A percentile compares a stretch with the other conserved stretches of the same genome.
These are phyloP conservation scores for Fusarium sp. DNA, from an alignment of 2,329 filamentous ascomycete genomes.

Conservation along the genomic window DNA sequence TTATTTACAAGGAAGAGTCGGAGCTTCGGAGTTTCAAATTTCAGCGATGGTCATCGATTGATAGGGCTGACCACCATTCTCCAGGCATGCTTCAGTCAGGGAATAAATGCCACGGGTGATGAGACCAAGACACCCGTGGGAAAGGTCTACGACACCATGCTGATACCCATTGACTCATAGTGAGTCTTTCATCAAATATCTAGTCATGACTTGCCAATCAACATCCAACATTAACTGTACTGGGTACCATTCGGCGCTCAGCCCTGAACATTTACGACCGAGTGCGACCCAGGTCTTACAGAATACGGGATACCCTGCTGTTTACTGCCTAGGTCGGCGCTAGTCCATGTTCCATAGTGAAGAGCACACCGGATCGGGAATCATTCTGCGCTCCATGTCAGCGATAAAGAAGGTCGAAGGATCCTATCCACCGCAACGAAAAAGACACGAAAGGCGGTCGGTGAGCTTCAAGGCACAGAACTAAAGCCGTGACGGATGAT, in stretches of 20 bases:
- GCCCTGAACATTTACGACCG: neutral
- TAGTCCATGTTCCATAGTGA: neutral
- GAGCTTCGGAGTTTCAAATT: neutral
- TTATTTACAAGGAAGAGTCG: neutral
- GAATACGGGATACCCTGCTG: neutral
- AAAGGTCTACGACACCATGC: neutral
- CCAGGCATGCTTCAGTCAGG: neutral
- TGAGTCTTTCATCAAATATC: neutral
- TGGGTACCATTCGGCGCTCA: neutral
- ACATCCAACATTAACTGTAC: neutral
- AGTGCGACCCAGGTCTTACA: neutral
- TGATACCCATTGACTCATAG: neutral
- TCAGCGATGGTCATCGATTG: neutral
- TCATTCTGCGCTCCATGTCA: neutral
- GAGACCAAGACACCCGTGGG: neutral
- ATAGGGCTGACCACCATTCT: neutral
- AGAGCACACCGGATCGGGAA: neutral
- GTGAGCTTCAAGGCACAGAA: neutral
- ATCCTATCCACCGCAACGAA: neutral
- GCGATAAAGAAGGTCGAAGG: neutral
- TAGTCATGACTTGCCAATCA: neutral
- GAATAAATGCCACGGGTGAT: neutral
- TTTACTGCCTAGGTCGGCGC: neutral
- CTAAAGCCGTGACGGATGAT: neutral
- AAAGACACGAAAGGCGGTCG: neutral